Percentiles rank a stretch among this genome's conserved stretches.
phyloP scores from a whole-genome alignment of 1,139 yeast genomes.

The Hansenula anomala region DNA sequence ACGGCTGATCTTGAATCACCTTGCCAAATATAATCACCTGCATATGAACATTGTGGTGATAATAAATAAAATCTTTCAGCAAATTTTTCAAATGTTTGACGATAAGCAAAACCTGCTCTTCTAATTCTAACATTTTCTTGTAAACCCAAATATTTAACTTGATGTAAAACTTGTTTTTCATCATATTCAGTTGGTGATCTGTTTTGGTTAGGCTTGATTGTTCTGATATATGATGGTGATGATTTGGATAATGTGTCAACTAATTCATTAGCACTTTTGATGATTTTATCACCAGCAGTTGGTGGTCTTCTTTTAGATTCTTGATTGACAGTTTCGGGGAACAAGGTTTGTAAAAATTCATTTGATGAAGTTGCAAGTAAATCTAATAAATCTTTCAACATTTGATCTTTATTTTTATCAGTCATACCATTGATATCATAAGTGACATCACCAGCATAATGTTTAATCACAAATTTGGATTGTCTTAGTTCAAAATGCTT shows the following conservation, averaged over 20 bases:
- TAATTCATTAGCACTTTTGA: constrained; percentile 82
- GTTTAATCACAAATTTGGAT: constrained; percentile 85
- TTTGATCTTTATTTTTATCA: constrained; percentile 93
- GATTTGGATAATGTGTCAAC: constrained; percentile 88
- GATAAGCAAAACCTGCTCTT: constrained; percentile 98
- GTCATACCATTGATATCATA: constrained; percentile 91
- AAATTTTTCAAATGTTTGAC: constrained; percentile 95
- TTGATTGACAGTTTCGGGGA: constrained; percentile 74
- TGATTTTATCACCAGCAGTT: constrained; percentile 96
- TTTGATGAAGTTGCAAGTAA: constrained; percentile 70
- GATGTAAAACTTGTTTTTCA: constrained; percentile 86
- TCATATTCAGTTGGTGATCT: constrained; percentile 90
- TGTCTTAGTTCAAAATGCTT: constrained; percentile 89
- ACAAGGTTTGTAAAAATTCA: constrained; percentile 57
- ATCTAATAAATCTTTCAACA: constrained; percentile 84
- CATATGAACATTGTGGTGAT: constrained; percentile 89
- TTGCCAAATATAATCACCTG: constrained; percentile 95
- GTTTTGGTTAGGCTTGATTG: constrained; percentile 95
- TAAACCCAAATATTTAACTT: constrained; percentile 91
- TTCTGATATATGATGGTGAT: constrained; percentile 93
- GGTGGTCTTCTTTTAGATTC: constrained; percentile 85
- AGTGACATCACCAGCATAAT: constrained; percentile 97
- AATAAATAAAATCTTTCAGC: constrained; percentile 93
- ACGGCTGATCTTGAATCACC: constrained; percentile 87
- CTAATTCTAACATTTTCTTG: constrained; percentile 96